Base-by-base conservation (phyloP, 208 protist genomes). In the Crithidia thermophila region DNA sequence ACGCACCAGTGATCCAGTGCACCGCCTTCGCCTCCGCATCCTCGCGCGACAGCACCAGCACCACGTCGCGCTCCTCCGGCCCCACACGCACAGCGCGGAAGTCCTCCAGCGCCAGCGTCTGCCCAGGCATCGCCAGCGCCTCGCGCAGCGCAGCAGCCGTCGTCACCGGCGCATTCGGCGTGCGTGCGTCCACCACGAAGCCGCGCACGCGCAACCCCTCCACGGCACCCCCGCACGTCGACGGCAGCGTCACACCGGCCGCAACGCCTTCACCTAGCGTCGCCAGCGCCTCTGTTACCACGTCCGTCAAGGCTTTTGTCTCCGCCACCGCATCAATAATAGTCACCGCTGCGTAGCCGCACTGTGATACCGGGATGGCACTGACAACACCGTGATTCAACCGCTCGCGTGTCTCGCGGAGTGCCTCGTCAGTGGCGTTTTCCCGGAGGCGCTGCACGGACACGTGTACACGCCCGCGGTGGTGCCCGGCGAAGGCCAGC, bases 91-190 rank as follows among this genome's bases (percentile, higher is more conserved):
- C 46, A 18, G 51, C 27, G 14, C 43, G 55, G 52, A 81, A 77
- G 69, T 87, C 81, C 67, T 82, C 81, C 63, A 87, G 70, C 40
- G 81, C 69, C 2, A 83, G 53, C 53, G 74, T 73, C 65, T 87
- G 75, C 57, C 64, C 75, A 55, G 64, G 75, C 57, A 69, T 57
- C 40, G 57, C 34, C 42, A 81, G 66, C 16, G 72, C 81, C 3
- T 31, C 45, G 18, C 20, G 30, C 20, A 63, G 13, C 10, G 6
- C 28, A 13, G 13, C 14, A 1, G 21, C 25, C 18, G 47, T 34
- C 18, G 18, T 16, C 36, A 58, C 14, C 14, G 69, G 67, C 30
- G 13, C 11, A 9, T 31, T 36, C 0, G 56, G 53, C 59, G 69
- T 55, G 52, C 62, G 72, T 42, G 58, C 72, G 31, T 70, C 72